Base-by-base conservation (phyloP, 1,139 yeast species). In the Suhomyces taliae region DNA sequence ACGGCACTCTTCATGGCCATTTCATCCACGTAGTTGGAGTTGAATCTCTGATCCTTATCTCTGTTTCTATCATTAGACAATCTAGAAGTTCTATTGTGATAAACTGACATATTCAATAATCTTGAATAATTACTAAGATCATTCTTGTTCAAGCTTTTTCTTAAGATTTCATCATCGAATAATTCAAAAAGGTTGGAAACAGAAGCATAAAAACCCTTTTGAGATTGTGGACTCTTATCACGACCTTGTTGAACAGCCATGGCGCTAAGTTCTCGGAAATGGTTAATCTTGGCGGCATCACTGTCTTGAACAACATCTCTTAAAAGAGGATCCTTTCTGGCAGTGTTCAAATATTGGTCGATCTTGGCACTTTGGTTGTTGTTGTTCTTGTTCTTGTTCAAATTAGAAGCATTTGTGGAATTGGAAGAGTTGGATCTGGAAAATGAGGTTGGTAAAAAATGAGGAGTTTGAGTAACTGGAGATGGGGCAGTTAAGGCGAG, bases 31-130 rank as follows among this genome's bases (percentile, higher is more conserved):
- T 63, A 62, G 41, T 61, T 60, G 39, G 52, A 51, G 51, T 56
- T 62, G 34, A 58, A 53, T 49, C 61, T 65, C 53, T 67, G 71
- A 55, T 75, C 80, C 45, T 64, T 67, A 55, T 75, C 79, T 51
- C 77, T 58, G 53, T 74, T 73, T 47, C 66, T 65, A 10, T 59
- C 52, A 15, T 65, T 64, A 10, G 66, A 56, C 48, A 73, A 64
- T 49, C 78, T 59, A 36, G 53, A 53, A 32, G 66, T 62, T 53
- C 77, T 64, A 49, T 67, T 67, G 48, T 56, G 56, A 49, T 54
- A 66, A 34, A 68, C 64, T 8, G 72, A 62, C 48, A 51, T 54
- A 53, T 66, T 66, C 46, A 70, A 59, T 5, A 65, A 56, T 27
- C 55, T 53, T 19, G 63, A 55, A 49, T 69, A 73, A 40, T 53